These are phyloP conservation scores for Chloranthus sessilifolius DNA, from an alignment of 164 flowering plant genomes.

Conservation along the genomic window DNA sequence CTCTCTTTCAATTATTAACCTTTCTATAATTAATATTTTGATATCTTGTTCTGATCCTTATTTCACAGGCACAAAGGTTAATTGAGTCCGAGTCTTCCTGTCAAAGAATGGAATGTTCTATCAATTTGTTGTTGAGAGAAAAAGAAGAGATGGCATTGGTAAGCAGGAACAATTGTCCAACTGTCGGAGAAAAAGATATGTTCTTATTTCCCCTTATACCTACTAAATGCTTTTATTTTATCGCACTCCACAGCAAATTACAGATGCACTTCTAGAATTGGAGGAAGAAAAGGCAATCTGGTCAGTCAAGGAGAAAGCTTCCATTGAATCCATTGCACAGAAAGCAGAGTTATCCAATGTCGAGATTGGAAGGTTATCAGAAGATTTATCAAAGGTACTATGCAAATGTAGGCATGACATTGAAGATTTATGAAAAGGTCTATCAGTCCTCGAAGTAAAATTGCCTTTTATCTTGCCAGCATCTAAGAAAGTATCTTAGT, in stretches of 20 bases:
- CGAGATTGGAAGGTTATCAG: slow-evolving; percentile 41
- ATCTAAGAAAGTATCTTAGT: no score
- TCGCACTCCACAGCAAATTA: slow-evolving; percentile 53
- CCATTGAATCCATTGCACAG: slow-evolving; percentile 51
- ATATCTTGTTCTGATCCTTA: no score
- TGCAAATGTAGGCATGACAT: slow-evolving; percentile 1
- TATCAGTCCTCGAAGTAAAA: no score
- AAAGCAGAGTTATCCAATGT: slow-evolving; percentile 34
- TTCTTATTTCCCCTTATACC: neutral
- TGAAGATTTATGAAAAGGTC: no score
- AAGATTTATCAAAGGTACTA: slow-evolving; percentile 55
- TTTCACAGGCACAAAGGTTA: slow-evolving; percentile 37
- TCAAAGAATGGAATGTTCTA: slow-evolving; percentile 35
- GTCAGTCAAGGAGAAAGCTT: slow-evolving; percentile 75
- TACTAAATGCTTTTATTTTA: slow-evolving; percentile 1
- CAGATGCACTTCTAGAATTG: slow-evolving; percentile 72
- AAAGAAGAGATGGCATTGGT: slow-evolving; percentile 92
- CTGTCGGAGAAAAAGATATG: neutral
- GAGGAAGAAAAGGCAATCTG: slow-evolving; percentile 89
- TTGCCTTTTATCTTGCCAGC: no score
- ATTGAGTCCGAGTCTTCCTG: slow-evolving; percentile 41
- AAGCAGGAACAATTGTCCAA: slow-evolving; percentile 8
- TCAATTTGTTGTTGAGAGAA: slow-evolving; percentile 44
- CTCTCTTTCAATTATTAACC: neutral
- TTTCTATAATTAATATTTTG: no score